phyloP scores from a whole-genome alignment of 176 grass and related monocot genomes.

The Hsuehochloa calcarea region DNA sequence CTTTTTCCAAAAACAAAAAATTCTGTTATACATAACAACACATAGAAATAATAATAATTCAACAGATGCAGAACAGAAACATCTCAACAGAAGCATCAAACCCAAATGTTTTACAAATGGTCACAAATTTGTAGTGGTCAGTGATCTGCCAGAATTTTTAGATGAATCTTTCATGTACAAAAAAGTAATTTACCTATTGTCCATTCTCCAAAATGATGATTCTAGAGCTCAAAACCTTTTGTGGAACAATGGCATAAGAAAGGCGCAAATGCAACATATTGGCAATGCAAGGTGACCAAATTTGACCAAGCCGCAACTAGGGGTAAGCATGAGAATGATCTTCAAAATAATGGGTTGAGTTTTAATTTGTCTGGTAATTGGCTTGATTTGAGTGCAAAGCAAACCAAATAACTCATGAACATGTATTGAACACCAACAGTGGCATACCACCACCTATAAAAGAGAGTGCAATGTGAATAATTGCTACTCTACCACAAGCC shows the following conservation, averaged over 20 bases:
- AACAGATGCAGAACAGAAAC: background rate
- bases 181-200: background rate
- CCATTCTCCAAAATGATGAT: background rate
- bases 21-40: background rate
- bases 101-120: background rate
- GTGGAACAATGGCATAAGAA: background rate
- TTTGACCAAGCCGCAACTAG: background rate
- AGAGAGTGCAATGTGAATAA: background rate
- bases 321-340: background rate
- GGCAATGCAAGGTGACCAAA: background rate
- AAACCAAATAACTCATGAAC: background rate
- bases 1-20: too few relatives aligned
- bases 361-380: background rate
- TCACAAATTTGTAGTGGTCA: background rate
- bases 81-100: background rate
- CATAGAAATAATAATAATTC: background rate
- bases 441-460: background rate
- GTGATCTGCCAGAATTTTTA: background rate
- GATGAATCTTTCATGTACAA: background rate
- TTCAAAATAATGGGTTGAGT: background rate
- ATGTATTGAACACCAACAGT: background rate
- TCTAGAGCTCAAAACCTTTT: background rate
- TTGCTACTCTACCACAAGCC: background rate
- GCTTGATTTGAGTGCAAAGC: background rate
- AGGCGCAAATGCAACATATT: background rate